Conservation (phyloP, 129 eudicot genomes). For the Helichrysum umbraculigerum region DNA sequence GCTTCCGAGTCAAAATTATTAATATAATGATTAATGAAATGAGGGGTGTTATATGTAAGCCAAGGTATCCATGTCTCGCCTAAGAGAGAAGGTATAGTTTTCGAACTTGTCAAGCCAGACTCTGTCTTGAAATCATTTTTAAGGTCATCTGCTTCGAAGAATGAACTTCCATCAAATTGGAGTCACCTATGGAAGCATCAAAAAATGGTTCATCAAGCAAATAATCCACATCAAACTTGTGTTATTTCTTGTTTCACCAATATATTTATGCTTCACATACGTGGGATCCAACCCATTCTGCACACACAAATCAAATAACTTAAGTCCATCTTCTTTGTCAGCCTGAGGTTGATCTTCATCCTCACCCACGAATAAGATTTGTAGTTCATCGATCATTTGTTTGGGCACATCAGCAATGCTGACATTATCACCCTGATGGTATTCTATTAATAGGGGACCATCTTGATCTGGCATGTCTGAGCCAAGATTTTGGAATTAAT, state of each 20-base stretch:
- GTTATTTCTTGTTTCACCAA: conserved; percentile 44
- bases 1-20: no score
- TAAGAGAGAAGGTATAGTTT: neutral
- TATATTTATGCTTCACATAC: conserved; percentile 55
- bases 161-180: conserved; percentile 48
- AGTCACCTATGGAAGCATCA: conserved; percentile 43
- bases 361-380: conserved; percentile 26
- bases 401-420: conserved; percentile 32
- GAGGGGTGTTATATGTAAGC: no score
- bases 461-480: conserved; percentile 39
- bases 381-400: conserved; percentile 34
- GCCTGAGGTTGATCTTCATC: conserved; percentile 28
- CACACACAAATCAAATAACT: conserved; percentile 47
- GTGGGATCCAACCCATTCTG: conserved; percentile 36
- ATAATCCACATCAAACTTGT: conserved; percentile 43
- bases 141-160: conserved; percentile 69
- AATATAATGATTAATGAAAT: no score
- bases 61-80: neutral
- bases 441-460: conserved; percentile 40
- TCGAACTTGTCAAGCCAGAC: neutral
- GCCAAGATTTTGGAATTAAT: conserved; percentile 49
- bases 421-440: conserved; percentile 35
- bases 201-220: conserved; percentile 58
- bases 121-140: conserved; percentile 27
- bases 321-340: conserved; percentile 40